Conservation (phyloP, 805 yeast genomes). For the Vanderwaltozyma yarrowii region DNA sequence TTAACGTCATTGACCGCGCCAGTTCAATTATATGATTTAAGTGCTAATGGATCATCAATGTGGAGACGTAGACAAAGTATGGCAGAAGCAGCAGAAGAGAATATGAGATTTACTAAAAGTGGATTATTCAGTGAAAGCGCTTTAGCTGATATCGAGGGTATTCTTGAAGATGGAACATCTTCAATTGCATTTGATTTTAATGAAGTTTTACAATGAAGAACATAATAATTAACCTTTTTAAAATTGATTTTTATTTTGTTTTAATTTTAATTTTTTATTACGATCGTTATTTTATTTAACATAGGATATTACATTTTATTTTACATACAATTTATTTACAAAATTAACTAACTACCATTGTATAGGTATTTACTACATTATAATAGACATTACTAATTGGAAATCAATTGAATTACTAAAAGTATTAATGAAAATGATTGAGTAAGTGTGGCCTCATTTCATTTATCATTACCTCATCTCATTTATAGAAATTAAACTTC, state of each 20-base stretch:
- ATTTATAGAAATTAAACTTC: too few species aligned
- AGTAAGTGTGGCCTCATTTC: too few species aligned
- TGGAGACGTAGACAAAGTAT: slow-evolving; percentile 54
- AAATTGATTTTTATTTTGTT: not conserved
- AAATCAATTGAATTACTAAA: too few species aligned
- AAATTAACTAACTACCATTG: too few species aligned
- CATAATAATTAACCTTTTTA: not conserved
- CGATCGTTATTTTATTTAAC: not conserved
- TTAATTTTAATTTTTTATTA: too few species aligned
- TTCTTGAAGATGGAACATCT: slow-evolving; percentile 15
- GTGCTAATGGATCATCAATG: slow-evolving; percentile 18
- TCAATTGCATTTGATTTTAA: slow-evolving; percentile 17
- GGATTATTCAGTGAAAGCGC: slow-evolving; percentile 72
- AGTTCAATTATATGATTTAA: slow-evolving; percentile 16
- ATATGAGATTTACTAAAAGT: slow-evolving; percentile 60
- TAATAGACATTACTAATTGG: not conserved
- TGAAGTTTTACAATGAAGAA: slow-evolving; percentile 17
- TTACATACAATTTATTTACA: too few species aligned
- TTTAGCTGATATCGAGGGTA: slow-evolving; percentile 63
- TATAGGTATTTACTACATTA: too few species aligned
- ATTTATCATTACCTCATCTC: too few species aligned
- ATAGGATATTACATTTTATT: too few species aligned
- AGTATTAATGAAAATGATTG: too few species aligned
- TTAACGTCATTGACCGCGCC: slow-evolving; percentile 29
- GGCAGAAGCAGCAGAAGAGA: slow-evolving; percentile 69